Conservation (phyloP, 179 eudicot species). For the Heliamphora pulchella region DNA sequence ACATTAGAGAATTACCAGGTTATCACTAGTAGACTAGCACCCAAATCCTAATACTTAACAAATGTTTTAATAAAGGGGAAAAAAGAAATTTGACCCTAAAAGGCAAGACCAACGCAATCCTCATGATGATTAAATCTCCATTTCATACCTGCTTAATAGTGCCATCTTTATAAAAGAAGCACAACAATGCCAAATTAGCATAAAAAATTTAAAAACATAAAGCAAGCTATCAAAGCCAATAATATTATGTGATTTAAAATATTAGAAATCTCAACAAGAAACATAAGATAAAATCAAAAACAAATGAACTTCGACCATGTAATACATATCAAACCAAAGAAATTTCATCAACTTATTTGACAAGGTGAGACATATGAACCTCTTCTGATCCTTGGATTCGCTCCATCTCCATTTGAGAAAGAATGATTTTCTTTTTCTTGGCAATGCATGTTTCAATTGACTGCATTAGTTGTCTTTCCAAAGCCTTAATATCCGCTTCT, state of each 20-base stretch:
- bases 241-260: background rate
- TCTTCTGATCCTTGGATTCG: conserved; percentile 87
- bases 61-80: background rate
- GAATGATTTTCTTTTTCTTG: conserved; percentile 88
- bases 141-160: background rate
- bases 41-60: background rate
- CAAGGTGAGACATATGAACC: conserved; percentile 33
- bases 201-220: background rate
- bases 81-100: background rate
- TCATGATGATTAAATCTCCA: background rate
- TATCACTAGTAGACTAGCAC: background rate
- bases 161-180: background rate
- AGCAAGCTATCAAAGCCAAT: background rate
- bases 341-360: conserved; percentile 4
- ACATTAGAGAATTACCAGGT: background rate
- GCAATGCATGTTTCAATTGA: conserved; percentile 79
- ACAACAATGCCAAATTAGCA: background rate
- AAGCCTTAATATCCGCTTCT: conserved; percentile 79
- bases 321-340: background rate
- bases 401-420: conserved; percentile 80
- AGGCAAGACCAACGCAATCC: conserved; percentile 5
- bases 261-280: background rate
- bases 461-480: conserved; percentile 96
- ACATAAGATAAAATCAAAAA: conserved; percentile 1
- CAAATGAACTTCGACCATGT: conserved; percentile 3